Base-by-base conservation (phyloP, 495 filamentous ascomycete genomes). In the Platismatia glauca region DNA sequence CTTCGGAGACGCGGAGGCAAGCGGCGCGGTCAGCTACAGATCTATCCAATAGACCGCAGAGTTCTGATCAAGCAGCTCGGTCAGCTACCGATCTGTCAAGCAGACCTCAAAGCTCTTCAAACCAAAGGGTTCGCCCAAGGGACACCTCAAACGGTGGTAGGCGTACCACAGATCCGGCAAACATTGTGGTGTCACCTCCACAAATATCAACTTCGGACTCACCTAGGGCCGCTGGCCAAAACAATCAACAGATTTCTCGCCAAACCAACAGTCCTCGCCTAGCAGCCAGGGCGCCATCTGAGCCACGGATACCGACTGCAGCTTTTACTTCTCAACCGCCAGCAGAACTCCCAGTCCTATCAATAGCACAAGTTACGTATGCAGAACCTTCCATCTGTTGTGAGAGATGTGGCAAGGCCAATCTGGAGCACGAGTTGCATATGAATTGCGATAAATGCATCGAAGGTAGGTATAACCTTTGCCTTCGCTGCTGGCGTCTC, bases 381-480 rank as follows among this genome's bases (percentile, higher is more conserved):
- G 62, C 75, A 5, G 90, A 94, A 66, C 90, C 91, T 4, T 81
- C 81, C 0, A 81, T 95, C 59, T 79, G 77, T 35, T 96, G 91
- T 69, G 79, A 84, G 33, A 72, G 81, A 35, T 96, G 91, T 70
- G 71, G 74, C 22, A 84, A 78, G 62, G 37, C 72, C 4, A 78
- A 88, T 60, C 89, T 95, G 61, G 84, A 94, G 70, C 90, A 95
- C 67, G 82, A 87, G 3, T 75, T 95, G 0, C 90, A 95, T 71
- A 90, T 88, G 72, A 84, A 85, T 70, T 96, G 91, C 73, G 67
- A 74, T 9, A 73, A 76, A 50, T 95, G 91, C 73, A 77, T 80
- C 44, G 70, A 78, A n/a, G 89, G 89, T 3, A 73, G 79, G 31
- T 93, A 82, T 76, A 85, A 91, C 70, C 76, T 95, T 24, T 96